Evolutionary conservation across 495 filamentous ascomycete genomes (phyloP).

Genomic region (Hypoxylon perforatum): DNA sequence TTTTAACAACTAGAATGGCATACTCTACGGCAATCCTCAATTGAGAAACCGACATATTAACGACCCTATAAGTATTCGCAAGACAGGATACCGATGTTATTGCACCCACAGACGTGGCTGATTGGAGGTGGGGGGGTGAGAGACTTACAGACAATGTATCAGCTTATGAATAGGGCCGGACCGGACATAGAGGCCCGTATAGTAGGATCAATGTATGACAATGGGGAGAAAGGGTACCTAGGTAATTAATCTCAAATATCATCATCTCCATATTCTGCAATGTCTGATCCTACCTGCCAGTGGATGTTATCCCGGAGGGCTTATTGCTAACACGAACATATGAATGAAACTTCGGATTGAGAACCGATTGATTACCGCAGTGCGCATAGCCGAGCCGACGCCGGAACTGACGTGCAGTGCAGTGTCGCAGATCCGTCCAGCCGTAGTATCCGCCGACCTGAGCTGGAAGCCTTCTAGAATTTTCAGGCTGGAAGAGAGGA

Average conservation of each 20-base stretch:
- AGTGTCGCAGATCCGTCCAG: constrained; percentile 8
- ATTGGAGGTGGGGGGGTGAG: too few relatives aligned
- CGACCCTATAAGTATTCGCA: background rate
- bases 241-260: constrained; percentile 1
- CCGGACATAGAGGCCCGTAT: background rate
- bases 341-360: background rate
- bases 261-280: background rate
- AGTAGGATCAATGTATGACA: background rate
- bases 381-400: constrained; percentile 18
- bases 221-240: background rate
- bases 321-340: background rate
- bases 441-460: background rate
- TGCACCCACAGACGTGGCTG: background rate
- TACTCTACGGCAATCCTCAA: background rate
- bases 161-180: background rate
- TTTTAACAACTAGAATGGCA: background rate
- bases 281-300: background rate
- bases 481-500: background rate
- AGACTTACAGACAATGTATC: too few relatives aligned
- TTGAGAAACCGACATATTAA: background rate
- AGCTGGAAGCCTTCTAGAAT: constrained; percentile 2
- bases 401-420: constrained; percentile 9
- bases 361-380: constrained; percentile 13
- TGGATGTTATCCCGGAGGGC: background rate
- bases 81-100: background rate